Evolutionary conservation across 78 protist genomes (phyloP), one percentile per base, ranked within the genome.

Genomic region (Guillardia theta): DNA sequence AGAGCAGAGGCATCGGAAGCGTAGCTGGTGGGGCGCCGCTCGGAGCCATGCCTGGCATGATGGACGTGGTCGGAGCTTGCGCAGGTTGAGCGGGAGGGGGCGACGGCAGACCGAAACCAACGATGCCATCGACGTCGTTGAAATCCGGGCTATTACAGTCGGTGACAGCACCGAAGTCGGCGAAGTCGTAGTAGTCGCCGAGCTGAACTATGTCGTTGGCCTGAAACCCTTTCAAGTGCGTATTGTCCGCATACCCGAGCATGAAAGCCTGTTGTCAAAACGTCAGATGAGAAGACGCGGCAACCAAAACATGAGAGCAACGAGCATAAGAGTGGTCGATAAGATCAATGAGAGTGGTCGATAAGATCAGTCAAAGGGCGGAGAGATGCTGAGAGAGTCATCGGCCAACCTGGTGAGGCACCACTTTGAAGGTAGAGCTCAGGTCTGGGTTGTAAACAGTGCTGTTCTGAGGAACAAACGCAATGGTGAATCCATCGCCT

Each of bases 81-180:
- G 93, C 46, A 39, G 88, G 88, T 22, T 43, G 19, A 19, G 62
- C 70, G 24, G 90, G 54, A 0, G 21, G 6, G 21, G 54, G 41
- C 30, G 62, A 27, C 2, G 93, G 93, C 41, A 88, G 5, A 0
- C 93, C 93, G 48, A 88, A 88, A 3, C 93, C 93, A 5, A 88
- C 93, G 48, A 88, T 88, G 0, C 93, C 93, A 48, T 88, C 93
- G 43, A 88, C 93, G 19, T 33, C 93, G 37, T 88, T 88, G 22
- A 88, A 88, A 30, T 88, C 93, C 9, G 93, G 93, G 64, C 93
- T 88, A 41, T 88, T 48, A 41, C 93, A 88, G 64, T 88, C 64
- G 76, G 93, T 88, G 30, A 88, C 24, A 1, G 93, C 93, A 8
- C 93, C 93, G 64, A 88, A 88, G n/a, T 88, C 62, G 33, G 93